Conservation (phyloP, 2,329 filamentous ascomycete species). For the Fusarium proliferatum region DNA sequence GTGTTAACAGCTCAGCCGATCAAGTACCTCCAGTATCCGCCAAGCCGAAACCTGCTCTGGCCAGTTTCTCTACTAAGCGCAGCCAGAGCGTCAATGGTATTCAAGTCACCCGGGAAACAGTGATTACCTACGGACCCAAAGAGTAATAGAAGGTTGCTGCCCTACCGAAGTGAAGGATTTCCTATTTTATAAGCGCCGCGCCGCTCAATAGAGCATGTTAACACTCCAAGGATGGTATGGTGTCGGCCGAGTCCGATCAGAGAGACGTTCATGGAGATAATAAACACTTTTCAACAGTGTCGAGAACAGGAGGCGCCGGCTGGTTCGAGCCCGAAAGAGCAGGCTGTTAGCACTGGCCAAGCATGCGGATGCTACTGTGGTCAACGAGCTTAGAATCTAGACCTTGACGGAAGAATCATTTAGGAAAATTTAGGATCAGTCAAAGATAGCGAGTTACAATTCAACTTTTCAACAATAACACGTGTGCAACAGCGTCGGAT, state of each 20-base stretch:
- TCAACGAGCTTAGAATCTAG: neutral
- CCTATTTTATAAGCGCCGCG: constrained; percentile 6
- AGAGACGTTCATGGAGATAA: constrained; percentile 4
- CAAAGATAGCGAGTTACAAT: neutral
- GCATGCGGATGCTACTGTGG: neutral
- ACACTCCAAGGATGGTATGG: neutral
- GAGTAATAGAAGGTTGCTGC: neutral
- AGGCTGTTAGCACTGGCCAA: neutral
- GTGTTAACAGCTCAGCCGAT: constrained; percentile 36
- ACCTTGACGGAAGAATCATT: neutral
- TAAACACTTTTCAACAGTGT: neutral
- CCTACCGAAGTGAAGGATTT: neutral
- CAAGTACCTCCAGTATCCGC: constrained; percentile 11
- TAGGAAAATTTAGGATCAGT: neutral
- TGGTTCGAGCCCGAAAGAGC: neutral
- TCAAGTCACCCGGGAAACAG: constrained; percentile 42
- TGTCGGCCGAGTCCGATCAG: neutral
- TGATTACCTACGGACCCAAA: constrained; percentile 36
- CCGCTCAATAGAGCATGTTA: constrained; percentile 22
- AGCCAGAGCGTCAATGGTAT: constrained; percentile 34
- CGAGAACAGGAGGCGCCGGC: neutral
- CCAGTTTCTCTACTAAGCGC: constrained; percentile 35
- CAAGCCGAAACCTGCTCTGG: constrained; percentile 31
- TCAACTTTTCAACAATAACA: neutral
- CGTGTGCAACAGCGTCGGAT: neutral